Base-by-base conservation (phyloP, 352 stramenopile genomes). In the Pythium apleroticum region DNA sequence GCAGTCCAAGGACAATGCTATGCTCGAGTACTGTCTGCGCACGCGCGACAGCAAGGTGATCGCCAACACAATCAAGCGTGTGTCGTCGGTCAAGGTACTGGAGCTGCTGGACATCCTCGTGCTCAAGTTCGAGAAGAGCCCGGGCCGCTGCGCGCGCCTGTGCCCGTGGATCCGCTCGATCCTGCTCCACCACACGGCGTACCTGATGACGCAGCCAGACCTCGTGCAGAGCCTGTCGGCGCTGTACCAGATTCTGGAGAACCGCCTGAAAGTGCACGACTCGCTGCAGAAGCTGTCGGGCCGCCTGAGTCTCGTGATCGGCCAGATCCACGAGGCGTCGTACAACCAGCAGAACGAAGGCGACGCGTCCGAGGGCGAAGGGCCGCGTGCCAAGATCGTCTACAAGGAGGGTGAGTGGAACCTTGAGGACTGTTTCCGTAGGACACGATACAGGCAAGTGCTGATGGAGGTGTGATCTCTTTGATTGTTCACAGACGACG, bases 1-100 rank as follows among this genome's bases (percentile, higher is more conserved):
- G 37, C 85, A 95, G 71, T 85, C 87, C 37, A 90, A 91, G 62
- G 87, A 95, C 81, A 94, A 94, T 49, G 85, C 85, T 35, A 85
- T 94, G 62, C 70, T 95, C 11, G 87, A 95, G 72, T 91, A 94
- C 66, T 90, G 81, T 63, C 65, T 95, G 55, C 80, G 85, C 49
- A 88, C 81, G 39, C 84, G 81, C 45, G 87, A 95, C 64, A 43
- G 60, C 35, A 95, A 95, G 70, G 79, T 90, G 28, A 84, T 95
- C 31, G 66, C 63, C 24, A 81, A 85, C 50, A 95, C 87, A 57
- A 88, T 93, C 61, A 80, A 85, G 66, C 84, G 85, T 35, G 83
- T 95, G 45, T 71, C 84, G 46, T 77, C 84, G 0, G 83, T 85
- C 19, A 88, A 89, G 62, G 82, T 95, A 49, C 76, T 95, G 24